A percentile compares a stretch with the other conserved stretches of the same genome.
Evolutionary conservation across 345 rosid genomes (phyloP).

Genomic region (Citrus mangshanensis): DNA sequence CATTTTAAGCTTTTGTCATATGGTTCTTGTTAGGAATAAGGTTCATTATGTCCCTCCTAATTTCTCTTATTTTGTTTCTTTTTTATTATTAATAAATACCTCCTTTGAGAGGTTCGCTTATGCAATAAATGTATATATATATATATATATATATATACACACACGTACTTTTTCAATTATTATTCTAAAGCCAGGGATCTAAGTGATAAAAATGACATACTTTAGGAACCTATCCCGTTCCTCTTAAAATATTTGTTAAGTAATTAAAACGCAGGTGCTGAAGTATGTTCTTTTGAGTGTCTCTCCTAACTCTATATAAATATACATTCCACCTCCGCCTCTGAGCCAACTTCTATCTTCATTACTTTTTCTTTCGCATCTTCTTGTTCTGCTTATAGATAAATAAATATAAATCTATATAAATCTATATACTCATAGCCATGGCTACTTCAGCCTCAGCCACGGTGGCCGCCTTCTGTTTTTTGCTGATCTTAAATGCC

Average conservation of each 20-base stretch:
- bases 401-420: too few relatives aligned
- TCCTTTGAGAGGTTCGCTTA: too few relatives aligned
- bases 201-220: too few relatives aligned
- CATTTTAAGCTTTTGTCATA: too few relatives aligned
- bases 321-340: background rate
- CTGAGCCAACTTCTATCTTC: background rate
- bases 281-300: background rate
- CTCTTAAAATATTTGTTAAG: background rate
- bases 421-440: background rate
- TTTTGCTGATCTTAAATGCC: background rate
- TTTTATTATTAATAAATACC: too few relatives aligned
- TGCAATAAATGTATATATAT: too few relatives aligned
- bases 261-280: background rate
- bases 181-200: background rate
- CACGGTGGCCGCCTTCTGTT: background rate
- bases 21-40: too few relatives aligned
- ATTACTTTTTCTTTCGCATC: background rate
- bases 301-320: background rate
- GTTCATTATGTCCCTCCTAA: too few relatives aligned
- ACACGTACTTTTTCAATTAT: too few relatives aligned
- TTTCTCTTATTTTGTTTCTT: too few relatives aligned
- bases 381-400: background rate
- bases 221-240: background rate
- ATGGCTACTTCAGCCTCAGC: background rate
- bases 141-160: fast-evolving